These are phyloP conservation scores for Cymbidium sinense DNA, from an alignment of 106 monocot species.

Conservation along the genomic window DNA sequence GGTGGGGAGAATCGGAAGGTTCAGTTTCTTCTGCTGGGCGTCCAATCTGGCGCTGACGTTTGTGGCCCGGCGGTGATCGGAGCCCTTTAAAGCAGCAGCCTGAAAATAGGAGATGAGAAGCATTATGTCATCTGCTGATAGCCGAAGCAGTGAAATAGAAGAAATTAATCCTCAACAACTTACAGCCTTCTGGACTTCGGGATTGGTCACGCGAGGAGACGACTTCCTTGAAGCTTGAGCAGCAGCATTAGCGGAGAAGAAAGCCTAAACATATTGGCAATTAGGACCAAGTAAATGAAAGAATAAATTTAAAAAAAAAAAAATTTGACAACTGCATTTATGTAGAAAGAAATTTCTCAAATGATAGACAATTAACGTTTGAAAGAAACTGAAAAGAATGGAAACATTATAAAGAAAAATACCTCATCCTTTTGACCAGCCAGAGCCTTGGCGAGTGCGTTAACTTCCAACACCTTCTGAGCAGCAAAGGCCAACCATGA, in stretches of 20 bases:
- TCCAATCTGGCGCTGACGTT: slow-evolving; percentile 24
- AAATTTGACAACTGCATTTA: too few relatives aligned
- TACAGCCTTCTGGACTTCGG: slow-evolving; percentile 29
- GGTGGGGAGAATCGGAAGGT: slow-evolving; percentile 13
- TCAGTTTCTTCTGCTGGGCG: slow-evolving; percentile 19
- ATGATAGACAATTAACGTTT: too few relatives aligned
- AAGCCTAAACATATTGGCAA: slow-evolving; percentile 8
- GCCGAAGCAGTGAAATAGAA: background rate
- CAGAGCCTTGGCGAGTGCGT: slow-evolving; percentile 25
- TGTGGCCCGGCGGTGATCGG: slow-evolving; percentile 14
- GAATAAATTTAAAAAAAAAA: too few relatives aligned
- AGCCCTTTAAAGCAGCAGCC: slow-evolving; percentile 23
- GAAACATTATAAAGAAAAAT: background rate
- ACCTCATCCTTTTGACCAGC: slow-evolving; percentile 27
- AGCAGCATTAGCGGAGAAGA: slow-evolving; percentile 24
- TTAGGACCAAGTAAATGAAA: background rate
- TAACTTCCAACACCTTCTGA: slow-evolving; percentile 26
- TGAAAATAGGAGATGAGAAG: background rate
- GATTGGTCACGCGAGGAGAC: slow-evolving; percentile 21
- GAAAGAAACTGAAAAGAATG: background rate
- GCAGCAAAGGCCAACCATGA: slow-evolving; percentile 35
- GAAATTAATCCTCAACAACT: background rate
- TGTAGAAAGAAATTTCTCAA: too few relatives aligned
- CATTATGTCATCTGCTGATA: background rate
- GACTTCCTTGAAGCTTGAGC: slow-evolving; percentile 27